phyloP scores from a whole-genome alignment of 139 green algal species.

The Picochlorum sp. region DNA sequence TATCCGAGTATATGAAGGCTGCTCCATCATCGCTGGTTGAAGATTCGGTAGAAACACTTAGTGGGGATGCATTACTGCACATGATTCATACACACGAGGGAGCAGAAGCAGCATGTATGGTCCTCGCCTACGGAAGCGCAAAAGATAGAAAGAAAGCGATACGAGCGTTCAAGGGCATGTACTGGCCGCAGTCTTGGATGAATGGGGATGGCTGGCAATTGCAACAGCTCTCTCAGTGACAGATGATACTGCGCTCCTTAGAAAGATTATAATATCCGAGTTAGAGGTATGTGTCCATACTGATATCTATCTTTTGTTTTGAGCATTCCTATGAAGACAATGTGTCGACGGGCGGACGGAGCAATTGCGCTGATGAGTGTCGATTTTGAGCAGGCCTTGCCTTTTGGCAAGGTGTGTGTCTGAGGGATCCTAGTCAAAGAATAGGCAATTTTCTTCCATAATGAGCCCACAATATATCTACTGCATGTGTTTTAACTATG shows the following conservation, averaged over 20 bases:
- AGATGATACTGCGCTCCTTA: conserved; percentile 76
- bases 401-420: conserved; percentile 26
- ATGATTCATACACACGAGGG: conserved; percentile 87
- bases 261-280: conserved; percentile 62
- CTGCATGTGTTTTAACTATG: not conserved
- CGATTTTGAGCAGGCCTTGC: conserved; percentile 30
- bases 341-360: conserved; percentile 74
- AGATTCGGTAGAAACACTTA: conserved; percentile 66
- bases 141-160: conserved; percentile 72
- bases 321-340: conserved; percentile 46
- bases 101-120: conserved; percentile 52
- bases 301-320: not conserved
- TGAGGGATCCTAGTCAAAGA: conserved; percentile 24
- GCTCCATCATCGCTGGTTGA: conserved; percentile 46
- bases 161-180: conserved; percentile 44
- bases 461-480: not conserved
- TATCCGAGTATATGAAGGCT: conserved; percentile 71
- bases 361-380: conserved; percentile 53
- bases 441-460: not conserved
- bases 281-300: conserved; percentile 36
- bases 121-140: conserved; percentile 60
- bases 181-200: conserved; percentile 54
- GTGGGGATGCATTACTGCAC: conserved; percentile 58
- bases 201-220: conserved; percentile 70
- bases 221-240: conserved; percentile 52